Evolutionary conservation across 2,329 filamentous ascomycete species (phyloP).

Genomic region (Beauveria pseudobassiana): DNA sequence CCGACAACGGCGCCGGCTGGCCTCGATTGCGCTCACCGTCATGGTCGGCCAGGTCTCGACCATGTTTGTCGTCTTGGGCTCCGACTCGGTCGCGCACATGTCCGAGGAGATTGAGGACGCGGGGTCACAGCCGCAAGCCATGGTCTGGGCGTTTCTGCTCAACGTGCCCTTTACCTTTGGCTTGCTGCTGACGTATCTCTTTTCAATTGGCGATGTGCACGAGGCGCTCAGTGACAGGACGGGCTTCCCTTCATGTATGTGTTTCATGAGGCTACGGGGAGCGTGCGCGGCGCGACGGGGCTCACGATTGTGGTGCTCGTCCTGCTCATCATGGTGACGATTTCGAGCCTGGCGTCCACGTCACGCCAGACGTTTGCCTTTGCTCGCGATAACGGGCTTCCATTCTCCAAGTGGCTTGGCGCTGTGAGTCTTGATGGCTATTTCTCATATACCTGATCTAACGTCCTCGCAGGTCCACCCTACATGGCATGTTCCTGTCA

Average conservation of each 20-base stretch:
- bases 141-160: conserved; percentile 5
- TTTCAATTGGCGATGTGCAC: conserved; percentile 7
- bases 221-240: conserved; percentile 4
- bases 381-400: conserved; percentile 10
- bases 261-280: conserved; percentile 14
- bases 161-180: conserved; percentile 6
- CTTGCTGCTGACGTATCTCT: conserved; percentile 10
- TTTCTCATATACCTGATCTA: background rate
- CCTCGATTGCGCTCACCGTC: conserved; percentile 10
- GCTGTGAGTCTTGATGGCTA: background rate
- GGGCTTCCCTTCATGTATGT: conserved; percentile 12
- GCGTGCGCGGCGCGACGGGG: background rate
- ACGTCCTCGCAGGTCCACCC: conserved; percentile 1
- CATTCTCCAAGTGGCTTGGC: conserved; percentile 12
- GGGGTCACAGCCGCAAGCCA: conserved; percentile 6
- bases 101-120: conserved; percentile 16
- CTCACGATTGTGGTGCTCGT: conserved; percentile 2
- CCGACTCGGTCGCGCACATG: conserved; percentile 15
- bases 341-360: conserved; percentile 6
- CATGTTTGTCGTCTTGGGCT: conserved; percentile 12
- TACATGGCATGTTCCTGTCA: conserved; percentile 11
- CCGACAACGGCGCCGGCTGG: conserved; percentile 16
- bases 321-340: conserved; percentile 11
- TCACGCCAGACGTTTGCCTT: conserved; percentile 10
- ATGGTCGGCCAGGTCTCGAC: conserved; percentile 15